These are phyloP conservation scores for Cynanchum wilfordii DNA, from an alignment of 257 asterid species.

Conservation along the genomic window DNA sequence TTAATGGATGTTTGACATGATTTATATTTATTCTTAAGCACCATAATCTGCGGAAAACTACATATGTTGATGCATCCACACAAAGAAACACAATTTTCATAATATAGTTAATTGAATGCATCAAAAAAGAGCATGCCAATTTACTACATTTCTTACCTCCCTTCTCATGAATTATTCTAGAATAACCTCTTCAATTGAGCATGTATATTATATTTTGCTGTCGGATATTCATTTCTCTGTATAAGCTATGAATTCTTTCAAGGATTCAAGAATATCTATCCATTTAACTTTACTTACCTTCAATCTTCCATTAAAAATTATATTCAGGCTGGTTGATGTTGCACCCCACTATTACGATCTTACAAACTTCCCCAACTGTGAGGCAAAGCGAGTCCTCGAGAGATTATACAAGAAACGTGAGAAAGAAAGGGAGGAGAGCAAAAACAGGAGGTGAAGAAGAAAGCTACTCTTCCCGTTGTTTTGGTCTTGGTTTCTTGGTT, in stretches of 20 bases:
- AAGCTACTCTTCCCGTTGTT: neutral
- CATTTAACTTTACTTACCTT: neutral
- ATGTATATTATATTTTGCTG: no score
- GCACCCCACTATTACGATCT: slow-evolving; percentile 91
- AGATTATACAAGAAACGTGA: slow-evolving; percentile 72
- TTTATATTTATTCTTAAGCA: neutral
- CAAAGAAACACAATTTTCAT: neutral
- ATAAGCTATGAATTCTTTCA: neutral
- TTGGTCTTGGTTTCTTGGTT: neutral
- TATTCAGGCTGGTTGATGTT: slow-evolving; percentile 76
- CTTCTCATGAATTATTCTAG: neutral
- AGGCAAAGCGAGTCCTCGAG: slow-evolving; percentile 81
- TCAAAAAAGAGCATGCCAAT: neutral
- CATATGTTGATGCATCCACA: neutral
- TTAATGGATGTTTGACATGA: neutral
- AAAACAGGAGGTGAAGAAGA: slow-evolving; percentile 42
- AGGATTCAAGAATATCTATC: neutral
- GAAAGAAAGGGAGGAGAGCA: slow-evolving; percentile 51
- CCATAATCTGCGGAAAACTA: neutral
- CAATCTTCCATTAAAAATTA: neutral
- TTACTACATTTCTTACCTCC: neutral
- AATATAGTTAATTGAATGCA: neutral
- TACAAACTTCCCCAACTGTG: slow-evolving; percentile 80
- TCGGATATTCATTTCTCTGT: neutral
- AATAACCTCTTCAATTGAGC: neutral